Evolutionary conservation across 495 filamentous ascomycete genomes (phyloP).

Genomic region (Talaromyces adpressus): DNA sequence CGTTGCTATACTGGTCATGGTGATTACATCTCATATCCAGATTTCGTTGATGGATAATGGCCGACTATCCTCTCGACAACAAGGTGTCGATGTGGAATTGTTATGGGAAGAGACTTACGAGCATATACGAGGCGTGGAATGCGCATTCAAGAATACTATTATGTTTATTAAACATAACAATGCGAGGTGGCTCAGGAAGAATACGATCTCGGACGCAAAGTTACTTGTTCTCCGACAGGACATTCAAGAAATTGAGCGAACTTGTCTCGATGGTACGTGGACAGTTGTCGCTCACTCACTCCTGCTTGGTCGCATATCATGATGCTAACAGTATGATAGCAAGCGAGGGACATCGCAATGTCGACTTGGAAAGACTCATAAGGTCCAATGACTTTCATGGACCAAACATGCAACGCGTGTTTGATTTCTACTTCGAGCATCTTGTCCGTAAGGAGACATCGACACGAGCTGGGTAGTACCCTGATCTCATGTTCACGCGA

Average conservation of each 20-base stretch:
- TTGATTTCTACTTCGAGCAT: not conserved
- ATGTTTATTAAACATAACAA: not conserved
- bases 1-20: constrained; percentile 3
- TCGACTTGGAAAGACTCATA: not conserved
- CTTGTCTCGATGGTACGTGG: not conserved
- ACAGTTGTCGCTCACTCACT: not conserved
- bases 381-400: not conserved
- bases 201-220: not conserved
- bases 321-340: not conserved
- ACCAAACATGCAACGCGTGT: not conserved
- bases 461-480: not conserved
- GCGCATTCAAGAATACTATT: not conserved
- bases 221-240: not conserved
- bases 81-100: not conserved
- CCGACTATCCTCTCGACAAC: not conserved
- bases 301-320: not conserved
- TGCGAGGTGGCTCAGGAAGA: not conserved
- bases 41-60: constrained; percentile 8
- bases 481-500: not conserved
- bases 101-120: not conserved
- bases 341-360: not conserved
- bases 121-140: constrained; percentile 1
- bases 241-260: not conserved
- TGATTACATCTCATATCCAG: constrained; percentile 9
- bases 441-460: not conserved